These are phyloP conservation scores for Pichia exigua DNA, from an alignment of 805 yeast genomes.

Conservation along the genomic window DNA sequence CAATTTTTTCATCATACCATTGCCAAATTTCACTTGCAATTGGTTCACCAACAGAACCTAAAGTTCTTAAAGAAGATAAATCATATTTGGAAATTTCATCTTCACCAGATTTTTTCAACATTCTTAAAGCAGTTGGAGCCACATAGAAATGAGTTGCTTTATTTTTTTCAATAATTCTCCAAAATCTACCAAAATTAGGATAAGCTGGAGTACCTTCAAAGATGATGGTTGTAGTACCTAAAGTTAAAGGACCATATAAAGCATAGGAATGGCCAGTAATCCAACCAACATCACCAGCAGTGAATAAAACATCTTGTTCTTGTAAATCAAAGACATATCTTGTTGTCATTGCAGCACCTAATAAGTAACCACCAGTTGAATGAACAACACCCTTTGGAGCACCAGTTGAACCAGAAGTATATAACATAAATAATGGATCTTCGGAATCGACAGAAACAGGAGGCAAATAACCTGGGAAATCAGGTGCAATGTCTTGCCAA, in stretches of 20 bases:
- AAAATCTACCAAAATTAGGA: conserved; percentile 90
- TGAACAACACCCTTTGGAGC: conserved; percentile 98
- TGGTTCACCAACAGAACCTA: conserved; percentile 98
- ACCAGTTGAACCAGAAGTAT: conserved; percentile 98
- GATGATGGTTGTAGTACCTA: conserved; percentile 87
- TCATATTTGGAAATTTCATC: conserved; percentile 73
- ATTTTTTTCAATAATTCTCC: conserved; percentile 91
- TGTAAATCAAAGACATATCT: conserved; percentile 92
- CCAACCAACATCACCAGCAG: conserved; percentile 99
- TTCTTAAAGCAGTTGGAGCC: conserved; percentile 95
- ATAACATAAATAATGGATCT: conserved; percentile 91
- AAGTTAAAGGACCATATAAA: conserved; percentile 82
- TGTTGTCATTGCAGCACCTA: conserved; percentile 88
- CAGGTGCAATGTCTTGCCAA: conserved; percentile 89
- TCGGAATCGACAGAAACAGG: conserved; percentile 84
- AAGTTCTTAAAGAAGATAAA: conserved; percentile 76
- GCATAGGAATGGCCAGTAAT: conserved; percentile 97
- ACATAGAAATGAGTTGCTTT: conserved; percentile 94
- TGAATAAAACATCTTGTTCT: conserved; percentile 78
- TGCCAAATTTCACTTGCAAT: conserved; percentile 98
- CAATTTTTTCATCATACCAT: conserved; percentile 92
- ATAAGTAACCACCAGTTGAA: conserved; percentile 86
- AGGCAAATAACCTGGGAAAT: conserved; percentile 78
- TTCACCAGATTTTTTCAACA: conserved; percentile 79
- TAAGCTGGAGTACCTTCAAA: conserved; percentile 98